A percentile compares a stretch with the other conserved stretches of the same genome.
These are phyloP conservation scores for Hortiboletus flavorubellus DNA, from an alignment of 768 basidiomycete genomes.

Conservation along the genomic window DNA sequence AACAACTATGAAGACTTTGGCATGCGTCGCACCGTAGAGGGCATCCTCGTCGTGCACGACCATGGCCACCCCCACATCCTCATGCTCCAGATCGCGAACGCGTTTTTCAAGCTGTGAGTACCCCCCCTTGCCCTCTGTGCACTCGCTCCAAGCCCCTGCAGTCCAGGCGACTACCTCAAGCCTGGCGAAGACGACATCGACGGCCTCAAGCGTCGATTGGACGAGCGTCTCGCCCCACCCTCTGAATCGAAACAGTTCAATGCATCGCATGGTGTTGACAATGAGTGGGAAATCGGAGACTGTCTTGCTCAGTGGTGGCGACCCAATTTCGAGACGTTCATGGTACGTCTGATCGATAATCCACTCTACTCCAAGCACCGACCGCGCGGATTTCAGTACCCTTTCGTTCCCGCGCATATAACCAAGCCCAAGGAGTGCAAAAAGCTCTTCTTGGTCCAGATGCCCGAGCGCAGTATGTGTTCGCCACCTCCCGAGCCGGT, in stretches of 20 bases:
- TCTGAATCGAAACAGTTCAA: slow-evolving; percentile 72
- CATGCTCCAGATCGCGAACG: slow-evolving; percentile 97
- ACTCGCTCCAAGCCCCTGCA: slow-evolving; percentile 25
- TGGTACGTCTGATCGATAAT: slow-evolving; percentile 54
- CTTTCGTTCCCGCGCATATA: slow-evolving; percentile 92
- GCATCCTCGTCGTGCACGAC: slow-evolving; percentile 76
- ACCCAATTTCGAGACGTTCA: slow-evolving; percentile 98
- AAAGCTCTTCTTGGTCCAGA: slow-evolving; percentile 90
- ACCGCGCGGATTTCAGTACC: slow-evolving; percentile 55
- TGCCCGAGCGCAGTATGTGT: slow-evolving; percentile 87
- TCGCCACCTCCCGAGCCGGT: neutral
- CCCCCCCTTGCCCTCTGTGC: neutral
- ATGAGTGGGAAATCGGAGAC: slow-evolving; percentile 96
- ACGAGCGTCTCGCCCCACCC: slow-evolving; percentile 84
- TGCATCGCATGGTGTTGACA: slow-evolving; percentile 70
- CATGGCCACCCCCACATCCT: slow-evolving; percentile 97
- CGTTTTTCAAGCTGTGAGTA: slow-evolving; percentile 97
- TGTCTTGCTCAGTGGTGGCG: slow-evolving; percentile 99
- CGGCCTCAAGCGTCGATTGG: slow-evolving; percentile 84
- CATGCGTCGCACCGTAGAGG: slow-evolving; percentile 94
- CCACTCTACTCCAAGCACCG: neutral
- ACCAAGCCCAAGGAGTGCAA: slow-evolving; percentile 99
- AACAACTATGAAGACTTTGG: slow-evolving; percentile 97
- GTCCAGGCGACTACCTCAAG: slow-evolving; percentile 98
- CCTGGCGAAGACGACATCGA: slow-evolving; percentile 93